These are phyloP conservation scores for Abrus pulchellus DNA, from an alignment of 306 rosid genomes.

Conservation along the genomic window DNA sequence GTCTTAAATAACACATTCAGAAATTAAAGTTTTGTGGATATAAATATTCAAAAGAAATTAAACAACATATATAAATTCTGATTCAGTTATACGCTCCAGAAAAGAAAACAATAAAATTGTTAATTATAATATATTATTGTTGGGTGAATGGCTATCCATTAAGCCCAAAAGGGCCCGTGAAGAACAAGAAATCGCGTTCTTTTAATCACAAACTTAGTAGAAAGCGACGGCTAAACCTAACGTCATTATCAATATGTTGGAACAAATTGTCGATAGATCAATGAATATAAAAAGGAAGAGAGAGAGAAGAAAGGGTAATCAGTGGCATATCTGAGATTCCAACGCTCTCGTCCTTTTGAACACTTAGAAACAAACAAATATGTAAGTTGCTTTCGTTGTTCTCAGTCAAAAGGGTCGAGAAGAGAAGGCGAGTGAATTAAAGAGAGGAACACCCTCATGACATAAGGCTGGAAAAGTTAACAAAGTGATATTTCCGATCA, in stretches of 20 bases:
- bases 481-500: constrained; percentile 39
- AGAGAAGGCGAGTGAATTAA: not conserved
- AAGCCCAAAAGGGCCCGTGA: constrained; percentile 27
- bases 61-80: not conserved
- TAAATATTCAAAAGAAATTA: not conserved
- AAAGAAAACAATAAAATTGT: constrained; percentile 23
- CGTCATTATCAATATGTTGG: constrained; percentile 44
- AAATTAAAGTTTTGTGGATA: not conserved
- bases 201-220: constrained; percentile 8
- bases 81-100: not conserved
- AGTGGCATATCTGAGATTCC: constrained; percentile 43
- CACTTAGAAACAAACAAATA: constrained; percentile 9
- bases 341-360: constrained; percentile 37
- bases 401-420: constrained; percentile 39
- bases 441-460: constrained; percentile 26
- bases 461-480: constrained; percentile 44
- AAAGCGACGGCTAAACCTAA: constrained; percentile 42
- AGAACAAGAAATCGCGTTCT: constrained; percentile 32
- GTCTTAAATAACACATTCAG: not conserved
- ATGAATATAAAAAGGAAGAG: constrained; percentile 42
- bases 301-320: constrained; percentile 6
- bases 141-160: constrained; percentile 24
- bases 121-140: not conserved
- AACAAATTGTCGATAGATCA: constrained; percentile 36
- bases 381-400: constrained; percentile 37